phyloP scores from a whole-genome alignment of 805 yeast species.

The Cyberlindnera subsufficiens region DNA sequence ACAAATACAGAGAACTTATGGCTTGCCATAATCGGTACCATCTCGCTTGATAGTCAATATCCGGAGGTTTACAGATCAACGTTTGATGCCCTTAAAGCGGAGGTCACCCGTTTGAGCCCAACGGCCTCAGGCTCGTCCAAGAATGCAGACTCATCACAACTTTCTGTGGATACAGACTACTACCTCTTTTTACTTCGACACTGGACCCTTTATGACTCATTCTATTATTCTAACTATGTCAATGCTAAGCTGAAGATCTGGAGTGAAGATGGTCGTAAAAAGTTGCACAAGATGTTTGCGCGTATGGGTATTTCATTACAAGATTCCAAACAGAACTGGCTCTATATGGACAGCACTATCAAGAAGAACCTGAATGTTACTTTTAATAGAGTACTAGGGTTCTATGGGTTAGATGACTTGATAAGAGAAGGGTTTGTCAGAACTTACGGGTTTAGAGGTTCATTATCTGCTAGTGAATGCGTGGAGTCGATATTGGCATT shows the following conservation, averaged over 20 bases:
- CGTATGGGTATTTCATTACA: conserved; percentile 90
- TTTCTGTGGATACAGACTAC: conserved; percentile 77
- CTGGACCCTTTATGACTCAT: conserved; percentile 89
- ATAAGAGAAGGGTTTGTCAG: conserved; percentile 83
- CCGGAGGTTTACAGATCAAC: conserved; percentile 71
- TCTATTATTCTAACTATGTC: conserved; percentile 85
- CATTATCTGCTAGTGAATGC: conserved; percentile 86
- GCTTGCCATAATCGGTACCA: conserved; percentile 85
- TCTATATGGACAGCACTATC: conserved; percentile 75
- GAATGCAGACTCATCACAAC: conserved; percentile 37
- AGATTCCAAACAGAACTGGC: conserved; percentile 89
- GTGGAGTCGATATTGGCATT: conserved; percentile 85
- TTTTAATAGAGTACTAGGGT: conserved; percentile 62
- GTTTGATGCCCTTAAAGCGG: conserved; percentile 74
- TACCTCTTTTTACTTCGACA: conserved; percentile 82
- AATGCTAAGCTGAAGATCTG: conserved; percentile 83
- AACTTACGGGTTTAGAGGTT: conserved; percentile 82
- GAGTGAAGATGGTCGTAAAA: conserved; percentile 87
- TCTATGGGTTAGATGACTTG: conserved; percentile 78
- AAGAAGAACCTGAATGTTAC: conserved; percentile 68
- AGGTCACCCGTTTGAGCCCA: conserved; percentile 65
- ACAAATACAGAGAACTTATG: conserved; percentile 65
- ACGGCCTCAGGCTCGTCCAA: conserved; percentile 24
- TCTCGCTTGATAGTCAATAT: conserved; percentile 67
- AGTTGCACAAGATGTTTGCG: conserved; percentile 87